These are phyloP conservation scores for Saitozyma sp. DNA, from an alignment of 768 basidiomycete genomes.

Conservation along the genomic window DNA sequence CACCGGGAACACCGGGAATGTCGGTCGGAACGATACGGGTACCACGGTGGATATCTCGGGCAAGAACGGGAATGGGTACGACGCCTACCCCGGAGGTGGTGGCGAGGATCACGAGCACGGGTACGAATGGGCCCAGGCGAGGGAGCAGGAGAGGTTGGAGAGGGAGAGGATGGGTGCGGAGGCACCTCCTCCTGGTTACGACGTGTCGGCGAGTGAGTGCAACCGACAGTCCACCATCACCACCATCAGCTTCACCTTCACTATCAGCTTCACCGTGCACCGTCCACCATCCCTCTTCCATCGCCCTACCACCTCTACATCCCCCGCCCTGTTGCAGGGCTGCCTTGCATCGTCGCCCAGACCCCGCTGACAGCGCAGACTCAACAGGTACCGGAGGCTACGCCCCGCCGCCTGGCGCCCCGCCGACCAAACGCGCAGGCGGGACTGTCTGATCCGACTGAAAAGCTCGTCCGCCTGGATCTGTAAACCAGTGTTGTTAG, in stretches of 20 bases:
- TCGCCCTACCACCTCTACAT: not conserved
- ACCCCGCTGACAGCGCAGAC: not conserved
- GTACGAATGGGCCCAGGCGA: constrained; percentile 48
- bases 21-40: not conserved
- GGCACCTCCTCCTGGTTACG: constrained; percentile 39
- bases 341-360: no score
- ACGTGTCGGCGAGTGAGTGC: constrained; percentile 36
- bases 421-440: constrained; percentile 19
- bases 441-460: constrained; percentile 8
- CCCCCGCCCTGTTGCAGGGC: no score
- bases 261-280: not conserved
- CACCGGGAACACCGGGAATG: not conserved
- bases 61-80: constrained; percentile 7
- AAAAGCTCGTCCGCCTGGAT: not conserved
- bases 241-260: no score
- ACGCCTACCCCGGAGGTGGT: constrained; percentile 3
- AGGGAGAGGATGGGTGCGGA: constrained; percentile 23
- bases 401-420: constrained; percentile 38
- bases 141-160: constrained; percentile 43
- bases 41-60: constrained; percentile 5
- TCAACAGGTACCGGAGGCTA: constrained; percentile 8
- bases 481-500: not conserved
- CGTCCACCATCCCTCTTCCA: constrained; percentile 2
- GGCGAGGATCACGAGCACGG: constrained; percentile 38
- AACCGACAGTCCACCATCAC: no score